A percentile compares a stretch with the other conserved stretches of the same genome.
These are phyloP conservation scores for Parachlorella kessleri DNA, from an alignment of 139 green algal species.

Conservation along the genomic window DNA sequence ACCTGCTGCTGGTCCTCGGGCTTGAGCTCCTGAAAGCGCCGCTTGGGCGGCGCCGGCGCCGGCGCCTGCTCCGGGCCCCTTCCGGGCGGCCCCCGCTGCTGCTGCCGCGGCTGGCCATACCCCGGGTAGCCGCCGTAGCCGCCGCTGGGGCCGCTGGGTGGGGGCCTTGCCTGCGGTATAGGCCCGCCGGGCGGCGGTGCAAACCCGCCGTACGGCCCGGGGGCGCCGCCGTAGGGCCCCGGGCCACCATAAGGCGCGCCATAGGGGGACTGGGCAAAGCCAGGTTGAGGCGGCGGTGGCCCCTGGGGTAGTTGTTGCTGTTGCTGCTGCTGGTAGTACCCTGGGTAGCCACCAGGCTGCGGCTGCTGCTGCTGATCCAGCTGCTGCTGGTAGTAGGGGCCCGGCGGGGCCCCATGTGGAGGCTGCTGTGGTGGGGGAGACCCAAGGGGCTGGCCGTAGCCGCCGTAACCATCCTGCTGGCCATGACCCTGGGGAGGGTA, in stretches of 20 bases:
- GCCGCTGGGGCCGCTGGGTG: neutral
- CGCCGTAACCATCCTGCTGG: too few species aligned
- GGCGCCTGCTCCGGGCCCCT: neutral
- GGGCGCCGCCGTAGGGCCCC: too few species aligned
- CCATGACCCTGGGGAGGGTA: too few species aligned
- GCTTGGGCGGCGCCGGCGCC: neutral
- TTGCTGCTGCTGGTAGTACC: neutral
- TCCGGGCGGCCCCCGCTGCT: neutral
- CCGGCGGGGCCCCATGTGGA: neutral
- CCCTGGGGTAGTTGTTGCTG: neutral
- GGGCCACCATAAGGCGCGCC: too few species aligned
- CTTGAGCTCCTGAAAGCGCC: neutral
- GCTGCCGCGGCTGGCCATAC: neutral
- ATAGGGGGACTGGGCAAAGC: neutral
- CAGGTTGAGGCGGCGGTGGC: neutral
- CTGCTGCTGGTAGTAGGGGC: neutral
- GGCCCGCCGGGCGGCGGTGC: too few species aligned
- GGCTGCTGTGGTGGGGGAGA: neutral
- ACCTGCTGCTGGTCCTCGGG: neutral
- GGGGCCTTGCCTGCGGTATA: neutral
- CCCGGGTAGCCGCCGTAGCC: neutral
- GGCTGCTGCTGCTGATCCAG: neutral
- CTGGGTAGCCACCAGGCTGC: neutral
- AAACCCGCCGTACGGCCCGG: too few species aligned
- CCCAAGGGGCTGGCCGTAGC: too few species aligned